Percentiles rank a stretch among this genome's conserved stretches.
Evolutionary conservation across 495 filamentous ascomycete genomes (phyloP).

Genomic region (Talaromyces thailandensis): DNA sequence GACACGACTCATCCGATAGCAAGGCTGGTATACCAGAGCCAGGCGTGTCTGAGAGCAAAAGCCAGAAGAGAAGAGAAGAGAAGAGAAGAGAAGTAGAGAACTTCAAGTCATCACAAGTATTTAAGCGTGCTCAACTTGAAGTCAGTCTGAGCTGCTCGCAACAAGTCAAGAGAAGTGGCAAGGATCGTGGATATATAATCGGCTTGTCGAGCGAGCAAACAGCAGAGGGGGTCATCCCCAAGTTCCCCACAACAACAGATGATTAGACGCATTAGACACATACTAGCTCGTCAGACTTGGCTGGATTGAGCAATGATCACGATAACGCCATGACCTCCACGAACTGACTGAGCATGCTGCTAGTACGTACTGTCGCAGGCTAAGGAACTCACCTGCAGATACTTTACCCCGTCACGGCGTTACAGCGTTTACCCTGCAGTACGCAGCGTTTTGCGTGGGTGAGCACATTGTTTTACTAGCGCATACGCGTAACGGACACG

Average conservation of each 20-base stretch:
- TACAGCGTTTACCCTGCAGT: neutral
- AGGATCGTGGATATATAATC: neutral
- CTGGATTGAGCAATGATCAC: neutral
- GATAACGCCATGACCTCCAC: neutral
- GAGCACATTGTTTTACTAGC: neutral
- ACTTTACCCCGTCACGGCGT: neutral
- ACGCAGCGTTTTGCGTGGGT: neutral
- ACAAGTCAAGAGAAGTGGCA: neutral
- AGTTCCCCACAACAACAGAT: neutral
- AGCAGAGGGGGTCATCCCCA: neutral
- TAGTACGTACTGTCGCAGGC: too few species aligned
- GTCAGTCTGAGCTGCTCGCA: neutral
- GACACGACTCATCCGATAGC: neutral
- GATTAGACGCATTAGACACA: neutral
- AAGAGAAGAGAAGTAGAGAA: too few species aligned
- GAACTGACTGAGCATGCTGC: too few species aligned
- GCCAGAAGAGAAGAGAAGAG: neutral
- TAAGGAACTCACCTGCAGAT: too few species aligned
- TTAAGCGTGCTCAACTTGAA: neutral
- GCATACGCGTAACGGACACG: neutral
- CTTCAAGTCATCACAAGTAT: neutral
- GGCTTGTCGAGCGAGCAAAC: neutral
- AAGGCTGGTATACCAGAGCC: neutral
- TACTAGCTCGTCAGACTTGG: neutral
- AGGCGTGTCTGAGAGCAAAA: neutral